Percentiles rank a stretch among this genome's conserved stretches.
These are phyloP conservation scores for Phlebopus sp. DNA, from an alignment of 1,284 basidiomycete genomes.

Conservation along the genomic window DNA sequence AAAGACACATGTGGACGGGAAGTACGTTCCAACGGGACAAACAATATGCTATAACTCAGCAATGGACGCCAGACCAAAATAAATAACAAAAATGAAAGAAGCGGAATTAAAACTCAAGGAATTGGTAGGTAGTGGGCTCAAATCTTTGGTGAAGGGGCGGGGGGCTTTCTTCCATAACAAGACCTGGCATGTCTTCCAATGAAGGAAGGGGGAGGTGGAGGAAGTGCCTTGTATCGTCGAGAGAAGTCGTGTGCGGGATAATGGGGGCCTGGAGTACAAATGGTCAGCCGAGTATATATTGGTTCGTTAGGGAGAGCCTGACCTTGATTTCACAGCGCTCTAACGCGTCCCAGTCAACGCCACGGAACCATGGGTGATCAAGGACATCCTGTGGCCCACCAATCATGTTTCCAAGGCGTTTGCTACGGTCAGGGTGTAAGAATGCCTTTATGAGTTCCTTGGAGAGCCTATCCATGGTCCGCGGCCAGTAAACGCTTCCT, in stretches of 20 bases:
- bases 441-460: slow-evolving; percentile 80
- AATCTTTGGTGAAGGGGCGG: slow-evolving; percentile 57
- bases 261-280: slow-evolving; percentile 64
- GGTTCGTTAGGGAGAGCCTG: slow-evolving; percentile 19
- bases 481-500: slow-evolving; percentile 92
- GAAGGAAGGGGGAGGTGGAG: slow-evolving; percentile 72
- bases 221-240: slow-evolving; percentile 81
- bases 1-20: slow-evolving; percentile 8
- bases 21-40: slow-evolving; percentile 2
- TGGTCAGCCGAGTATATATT: slow-evolving; percentile 8
- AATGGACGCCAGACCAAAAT: slow-evolving; percentile 3
- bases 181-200: slow-evolving; percentile 74
- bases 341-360: slow-evolving; percentile 85
- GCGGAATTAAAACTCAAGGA: slow-evolving; percentile 64
- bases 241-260: slow-evolving; percentile 71
- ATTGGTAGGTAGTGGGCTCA: slow-evolving; percentile 65
- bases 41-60: slow-evolving; percentile 28
- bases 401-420: slow-evolving; percentile 93
- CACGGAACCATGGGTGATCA: slow-evolving; percentile 94
- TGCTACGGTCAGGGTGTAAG: slow-evolving; percentile 89
- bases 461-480: slow-evolving; percentile 78
- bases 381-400: slow-evolving; percentile 90
- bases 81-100: neutral
- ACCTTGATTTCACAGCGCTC: slow-evolving; percentile 78
- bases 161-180: slow-evolving; percentile 58